These are phyloP conservation scores for Termitomyces sp. DNA, from an alignment of 768 basidiomycete genomes.

Conservation along the genomic window DNA sequence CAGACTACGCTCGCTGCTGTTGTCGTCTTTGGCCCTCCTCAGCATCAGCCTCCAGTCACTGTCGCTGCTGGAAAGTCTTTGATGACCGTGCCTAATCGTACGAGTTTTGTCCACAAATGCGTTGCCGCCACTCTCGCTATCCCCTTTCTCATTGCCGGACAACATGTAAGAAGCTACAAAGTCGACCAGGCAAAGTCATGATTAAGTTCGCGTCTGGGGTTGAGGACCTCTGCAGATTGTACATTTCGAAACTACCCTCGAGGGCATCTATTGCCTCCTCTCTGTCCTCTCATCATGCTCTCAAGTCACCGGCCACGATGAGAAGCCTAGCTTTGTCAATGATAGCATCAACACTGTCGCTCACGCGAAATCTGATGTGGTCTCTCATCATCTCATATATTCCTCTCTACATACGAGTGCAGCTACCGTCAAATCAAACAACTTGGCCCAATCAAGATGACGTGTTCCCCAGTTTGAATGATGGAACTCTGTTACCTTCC, in stretches of 20 bases:
- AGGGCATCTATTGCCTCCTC: background rate
- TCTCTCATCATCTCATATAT: background rate
- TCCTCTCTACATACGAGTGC: background rate
- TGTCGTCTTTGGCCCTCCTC: too few relatives aligned
- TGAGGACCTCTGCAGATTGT: background rate
- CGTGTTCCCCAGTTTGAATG: too few relatives aligned
- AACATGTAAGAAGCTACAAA: background rate
- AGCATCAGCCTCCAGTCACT: too few relatives aligned
- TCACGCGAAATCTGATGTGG: background rate
- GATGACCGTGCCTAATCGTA: background rate
- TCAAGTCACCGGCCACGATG: background rate
- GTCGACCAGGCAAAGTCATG: background rate
- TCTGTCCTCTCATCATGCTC: conserved; percentile 9
- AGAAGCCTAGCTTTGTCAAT: background rate
- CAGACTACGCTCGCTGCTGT: too few relatives aligned
- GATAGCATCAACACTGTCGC: background rate
- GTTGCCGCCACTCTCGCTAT: background rate
- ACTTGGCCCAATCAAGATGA: too few relatives aligned
- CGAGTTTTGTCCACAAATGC: conserved; percentile 9
- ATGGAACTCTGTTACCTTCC: too few relatives aligned
- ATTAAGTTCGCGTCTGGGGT: background rate
- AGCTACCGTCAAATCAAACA: too few relatives aligned
- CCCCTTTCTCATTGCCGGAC: background rate
- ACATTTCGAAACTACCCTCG: background rate
- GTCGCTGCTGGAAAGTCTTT: conserved; percentile 18